Base-by-base conservation (phyloP, 495 filamentous ascomycete species). In the Hypoxylon cercidicola region DNA sequence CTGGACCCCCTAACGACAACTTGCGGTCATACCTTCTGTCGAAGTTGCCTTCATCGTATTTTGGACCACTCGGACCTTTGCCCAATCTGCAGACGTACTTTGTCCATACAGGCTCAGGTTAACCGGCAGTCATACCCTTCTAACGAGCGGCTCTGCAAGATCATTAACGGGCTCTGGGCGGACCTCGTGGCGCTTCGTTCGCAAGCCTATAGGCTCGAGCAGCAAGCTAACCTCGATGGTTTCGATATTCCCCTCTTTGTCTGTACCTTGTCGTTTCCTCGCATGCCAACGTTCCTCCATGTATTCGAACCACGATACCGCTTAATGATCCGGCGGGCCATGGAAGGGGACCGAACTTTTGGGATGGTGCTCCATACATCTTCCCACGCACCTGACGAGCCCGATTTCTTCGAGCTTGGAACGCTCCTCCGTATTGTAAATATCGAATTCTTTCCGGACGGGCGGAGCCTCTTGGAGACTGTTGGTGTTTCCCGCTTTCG, bases 241-340 rank as follows among this genome's bases (percentile, higher is more conserved):
- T 81, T 85, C 25, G 84, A 87, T 25, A 82, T 88, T 11, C 87
- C 93, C 0, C 77, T 97, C 2, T 96, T 97, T 63, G 83, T 96
- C 45, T 93, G 90, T 75, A 90, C 92, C 3, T 76, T 94, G 3
- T 84, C 90, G 0, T 93, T 93, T 61, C 93, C 93, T 11, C 81
- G 81, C 0, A 92, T 93, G 86, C 92, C 91, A 1, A 92, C 89
- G 0, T 93, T 93, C 64, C 77, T 97, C 0, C 90, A 94, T 70
- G 84, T 97, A n/a, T 97, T 96, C 72, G 93, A 97, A 72, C 90
- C 92, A 19, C 85, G 91, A 10, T 97, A 97, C 73, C 87, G 91
- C 3, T 82, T 96, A 7, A 94, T 97, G 92, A 89, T 97, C 18
- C 85, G 88, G 45, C 87, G 93, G 21, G 90, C 88, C 8, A 80